These are phyloP conservation scores for Pleurostoma richardsiae DNA, from an alignment of 2,329 filamentous ascomycete genomes.

Conservation along the genomic window DNA sequence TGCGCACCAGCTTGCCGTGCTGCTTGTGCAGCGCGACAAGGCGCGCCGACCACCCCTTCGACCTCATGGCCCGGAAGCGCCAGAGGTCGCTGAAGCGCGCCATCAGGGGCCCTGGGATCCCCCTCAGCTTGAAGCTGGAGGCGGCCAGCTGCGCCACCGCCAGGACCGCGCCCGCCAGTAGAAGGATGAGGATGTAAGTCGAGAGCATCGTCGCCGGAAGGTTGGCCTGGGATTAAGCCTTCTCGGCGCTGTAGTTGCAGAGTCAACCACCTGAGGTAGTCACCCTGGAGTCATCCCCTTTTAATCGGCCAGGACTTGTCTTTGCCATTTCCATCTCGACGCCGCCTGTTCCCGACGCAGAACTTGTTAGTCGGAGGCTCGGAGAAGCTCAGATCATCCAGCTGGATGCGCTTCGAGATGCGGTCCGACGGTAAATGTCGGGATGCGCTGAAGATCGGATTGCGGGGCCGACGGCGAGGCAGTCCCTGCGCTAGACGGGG, in stretches of 20 bases:
- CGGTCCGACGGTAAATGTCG: background rate
- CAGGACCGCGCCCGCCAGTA: constrained; percentile 2
- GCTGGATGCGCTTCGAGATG: background rate
- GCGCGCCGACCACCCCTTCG: constrained; percentile 2
- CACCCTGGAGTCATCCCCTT: background rate
- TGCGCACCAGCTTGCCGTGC: constrained; percentile 5
- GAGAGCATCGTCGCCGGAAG: constrained; percentile 2
- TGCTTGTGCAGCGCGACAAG: constrained; percentile 3
- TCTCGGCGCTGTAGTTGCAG: background rate
- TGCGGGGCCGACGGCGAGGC: constrained; percentile 3
- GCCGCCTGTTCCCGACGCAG: background rate
- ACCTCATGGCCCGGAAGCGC: constrained; percentile 4
- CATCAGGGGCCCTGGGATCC: constrained; percentile 2
- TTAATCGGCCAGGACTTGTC: background rate
- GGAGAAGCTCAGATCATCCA: too few relatives aligned
- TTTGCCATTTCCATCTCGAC: background rate
- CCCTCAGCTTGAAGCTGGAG: background rate
- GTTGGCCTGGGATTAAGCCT: background rate
- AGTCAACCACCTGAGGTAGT: too few relatives aligned
- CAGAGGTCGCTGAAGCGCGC: constrained; percentile 6
- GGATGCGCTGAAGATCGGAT: constrained; percentile 3
- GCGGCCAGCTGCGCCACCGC: background rate
- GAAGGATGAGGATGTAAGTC: constrained; percentile 2
- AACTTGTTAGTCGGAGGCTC: background rate
- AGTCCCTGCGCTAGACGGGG: background rate